Conservation (phyloP, 768 basidiomycete genomes). For the Suillus clintonianus region DNA sequence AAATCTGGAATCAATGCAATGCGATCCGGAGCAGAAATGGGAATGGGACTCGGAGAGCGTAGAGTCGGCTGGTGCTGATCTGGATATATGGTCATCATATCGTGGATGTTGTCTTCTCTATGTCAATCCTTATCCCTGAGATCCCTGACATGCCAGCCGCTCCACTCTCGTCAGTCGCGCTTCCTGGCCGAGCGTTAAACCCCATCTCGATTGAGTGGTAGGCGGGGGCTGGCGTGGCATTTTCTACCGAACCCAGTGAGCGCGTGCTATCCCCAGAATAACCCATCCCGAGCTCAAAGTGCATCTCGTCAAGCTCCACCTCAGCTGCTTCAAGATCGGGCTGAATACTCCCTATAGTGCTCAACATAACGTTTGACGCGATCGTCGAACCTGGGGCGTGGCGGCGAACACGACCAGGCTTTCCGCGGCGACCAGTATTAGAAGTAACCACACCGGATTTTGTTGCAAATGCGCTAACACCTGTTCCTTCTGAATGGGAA, state of each 20-base stretch:
- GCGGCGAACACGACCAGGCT: constrained; percentile 38
- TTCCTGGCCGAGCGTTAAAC: constrained; percentile 15
- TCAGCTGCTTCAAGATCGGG: constrained; percentile 54
- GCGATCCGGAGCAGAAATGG: constrained; percentile 19
- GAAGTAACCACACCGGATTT: constrained; percentile 47
- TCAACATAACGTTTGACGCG: constrained; percentile 63
- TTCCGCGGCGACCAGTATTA: constrained; percentile 23
- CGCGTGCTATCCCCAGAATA: constrained; percentile 47
- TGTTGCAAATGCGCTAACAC: constrained; percentile 65
- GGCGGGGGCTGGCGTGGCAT: constrained; percentile 54
- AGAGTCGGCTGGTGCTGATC: neutral
- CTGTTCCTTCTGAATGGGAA: constrained; percentile 71
- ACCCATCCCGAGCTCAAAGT: constrained; percentile 52
- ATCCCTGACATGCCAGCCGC: constrained; percentile 18
- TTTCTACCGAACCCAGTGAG: constrained; percentile 31
- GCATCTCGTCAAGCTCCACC: constrained; percentile 57
- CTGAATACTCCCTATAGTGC: constrained; percentile 62
- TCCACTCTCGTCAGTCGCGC: constrained; percentile 22
- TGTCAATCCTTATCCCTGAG: constrained; percentile 57
- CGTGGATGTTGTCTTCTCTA: constrained; percentile 59
- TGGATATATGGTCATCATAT: constrained; percentile 32
- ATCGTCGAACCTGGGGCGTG: constrained; percentile 53
- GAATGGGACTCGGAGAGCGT: constrained; percentile 2
- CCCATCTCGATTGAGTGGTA: constrained; percentile 44
- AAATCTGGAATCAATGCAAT: constrained; percentile 27